Conservation (phyloP, 2,329 filamentous ascomycete genomes). For the Berkeleyomyces basicola region DNA sequence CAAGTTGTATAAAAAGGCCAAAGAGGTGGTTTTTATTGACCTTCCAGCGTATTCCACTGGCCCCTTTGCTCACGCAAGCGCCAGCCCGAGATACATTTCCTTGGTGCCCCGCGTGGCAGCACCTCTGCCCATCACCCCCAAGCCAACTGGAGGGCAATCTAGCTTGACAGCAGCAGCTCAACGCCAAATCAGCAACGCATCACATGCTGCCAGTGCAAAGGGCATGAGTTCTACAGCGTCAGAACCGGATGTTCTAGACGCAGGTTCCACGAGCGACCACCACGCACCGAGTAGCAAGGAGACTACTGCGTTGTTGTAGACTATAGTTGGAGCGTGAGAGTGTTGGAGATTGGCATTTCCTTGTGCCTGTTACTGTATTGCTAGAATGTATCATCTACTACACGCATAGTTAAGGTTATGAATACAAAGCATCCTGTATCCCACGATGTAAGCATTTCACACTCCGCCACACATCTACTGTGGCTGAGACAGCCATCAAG, state of each 20-base stretch:
- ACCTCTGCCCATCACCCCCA: neutral
- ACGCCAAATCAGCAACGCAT: neutral
- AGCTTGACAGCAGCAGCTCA: neutral
- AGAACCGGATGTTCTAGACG: neutral
- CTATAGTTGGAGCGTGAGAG: neutral
- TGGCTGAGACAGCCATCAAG: neutral
- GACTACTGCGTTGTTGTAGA: neutral
- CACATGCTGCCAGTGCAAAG: neutral
- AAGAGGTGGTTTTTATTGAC: slow-evolving; percentile 31
- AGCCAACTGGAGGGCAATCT: neutral
- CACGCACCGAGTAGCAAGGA: neutral
- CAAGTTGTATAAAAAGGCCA: slow-evolving; percentile 28
- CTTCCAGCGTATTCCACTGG: slow-evolving; percentile 20
- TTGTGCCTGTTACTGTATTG: neutral
- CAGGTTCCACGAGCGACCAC: neutral
- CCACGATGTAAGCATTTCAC: neutral
- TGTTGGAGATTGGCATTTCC: neutral
- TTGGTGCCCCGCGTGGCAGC: neutral
- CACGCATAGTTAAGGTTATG: neutral
- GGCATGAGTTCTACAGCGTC: neutral
- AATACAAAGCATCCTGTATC: neutral
- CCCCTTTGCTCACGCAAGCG: neutral
- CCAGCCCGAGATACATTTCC: neutral
- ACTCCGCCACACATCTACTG: neutral
- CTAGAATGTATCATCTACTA: neutral